phyloP scores from a whole-genome alignment of 441 rosid genomes.

The Adansonia madagascariensis region DNA sequence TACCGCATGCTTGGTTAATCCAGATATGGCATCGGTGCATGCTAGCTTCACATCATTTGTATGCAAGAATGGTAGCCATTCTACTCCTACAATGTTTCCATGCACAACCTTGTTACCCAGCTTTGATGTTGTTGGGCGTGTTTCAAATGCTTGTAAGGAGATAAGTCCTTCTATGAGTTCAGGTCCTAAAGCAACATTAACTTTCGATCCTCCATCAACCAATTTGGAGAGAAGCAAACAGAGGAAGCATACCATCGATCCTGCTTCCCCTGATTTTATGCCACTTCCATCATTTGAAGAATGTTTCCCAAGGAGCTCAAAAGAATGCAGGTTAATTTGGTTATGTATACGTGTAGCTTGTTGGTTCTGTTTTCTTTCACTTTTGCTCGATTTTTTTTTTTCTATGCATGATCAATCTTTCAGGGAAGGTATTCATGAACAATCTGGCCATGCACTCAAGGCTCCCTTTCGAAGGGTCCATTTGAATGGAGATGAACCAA shows the following conservation, averaged over 20 bases:
- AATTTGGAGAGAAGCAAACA: constrained; percentile 53
- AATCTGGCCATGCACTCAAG: constrained; percentile 79
- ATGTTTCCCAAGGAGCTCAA: constrained; percentile 93
- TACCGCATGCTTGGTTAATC: neutral
- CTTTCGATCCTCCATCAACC: constrained; percentile 70
- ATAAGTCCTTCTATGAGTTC: constrained; percentile 27
- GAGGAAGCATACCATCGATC: constrained; percentile 77
- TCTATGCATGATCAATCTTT: constrained; percentile 25
- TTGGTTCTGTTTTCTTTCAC: constrained; percentile 12
- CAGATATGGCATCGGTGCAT: constrained; percentile 73
- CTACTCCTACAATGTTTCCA: constrained; percentile 50
- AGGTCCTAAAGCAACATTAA: constrained; percentile 62
- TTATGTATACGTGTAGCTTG: constrained; percentile 1
- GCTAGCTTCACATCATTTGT: constrained; percentile 50
- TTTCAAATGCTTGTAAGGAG: constrained; percentile 45
- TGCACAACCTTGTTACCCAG: constrained; percentile 58
- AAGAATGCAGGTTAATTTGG: constrained; percentile 51
- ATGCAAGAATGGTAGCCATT: constrained; percentile 56
- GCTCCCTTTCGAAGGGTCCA: constrained; percentile 88
- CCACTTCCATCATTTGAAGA: constrained; percentile 86
- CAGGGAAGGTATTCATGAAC: constrained; percentile 83
- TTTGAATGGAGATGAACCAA: constrained; percentile 80
- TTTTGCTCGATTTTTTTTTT: constrained; percentile 7
- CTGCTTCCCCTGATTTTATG: constrained; percentile 84
- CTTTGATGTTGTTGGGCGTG: constrained; percentile 50